Evolutionary conservation across 1,284 basidiomycete species (phyloP), one percentile per base, ranked within the genome.

Genomic region (Malassezia obtusa): DNA sequence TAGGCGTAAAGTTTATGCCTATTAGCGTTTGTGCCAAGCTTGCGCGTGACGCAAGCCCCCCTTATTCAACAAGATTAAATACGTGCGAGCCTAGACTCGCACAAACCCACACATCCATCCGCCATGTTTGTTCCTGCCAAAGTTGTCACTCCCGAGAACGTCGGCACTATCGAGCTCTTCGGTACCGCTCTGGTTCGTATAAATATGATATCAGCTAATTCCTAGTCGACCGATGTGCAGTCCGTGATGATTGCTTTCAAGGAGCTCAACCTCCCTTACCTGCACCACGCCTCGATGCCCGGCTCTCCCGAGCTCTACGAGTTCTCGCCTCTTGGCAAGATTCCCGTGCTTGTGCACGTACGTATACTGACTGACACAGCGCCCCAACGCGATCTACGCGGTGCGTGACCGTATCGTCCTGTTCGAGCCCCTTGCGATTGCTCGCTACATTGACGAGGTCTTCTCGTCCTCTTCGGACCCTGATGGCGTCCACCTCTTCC

Each of bases 81-180:
- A 40, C 17, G 26, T 40, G 38, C 38, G 14, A 15, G 38, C 38
- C 26, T 36, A 21, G 17, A 21, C 38, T 22, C 8, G 19, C 14
- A 3, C n/a, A n/a, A 4, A 31, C 30, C 30, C n/a, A 7, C 22
- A 40, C 38, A 8, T 43, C 24, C 40, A 30, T 45, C 24, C 30
- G 32, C 15, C 25, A 46, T 46, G 45, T 46, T 46, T 28, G 39
- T 17, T 4, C 32, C 45, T 10, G 22, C 30, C 32, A 46, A 46
- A 28, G 25, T 46, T 12, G 24, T 30, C 3, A 30, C 33, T 7
- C 53, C 53, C 14, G 48, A 56, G 49, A 44, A 48, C 33, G 28
- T 50, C 22, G 53, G 53, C 10, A 46, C 53, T 9, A 36, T 56
- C 21, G 53, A 56, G 35, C 9, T 56, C 5, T 56, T 56, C 37